Conservation (phyloP, 768 basidiomycete species). For the Trametes punicea region DNA sequence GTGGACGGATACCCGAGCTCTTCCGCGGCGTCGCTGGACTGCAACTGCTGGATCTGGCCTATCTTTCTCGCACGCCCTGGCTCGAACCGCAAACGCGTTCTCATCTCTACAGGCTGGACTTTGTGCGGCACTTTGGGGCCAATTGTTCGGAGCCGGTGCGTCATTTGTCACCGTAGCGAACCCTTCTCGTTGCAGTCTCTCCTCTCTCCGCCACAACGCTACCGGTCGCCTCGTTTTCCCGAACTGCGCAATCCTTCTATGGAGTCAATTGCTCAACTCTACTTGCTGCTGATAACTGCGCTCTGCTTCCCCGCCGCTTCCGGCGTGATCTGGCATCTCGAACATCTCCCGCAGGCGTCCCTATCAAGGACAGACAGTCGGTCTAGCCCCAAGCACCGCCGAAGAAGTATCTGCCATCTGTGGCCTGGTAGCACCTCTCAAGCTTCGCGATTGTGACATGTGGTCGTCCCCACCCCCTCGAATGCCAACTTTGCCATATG, state of each 20-base stretch:
- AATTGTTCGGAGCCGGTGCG: conserved; percentile 1
- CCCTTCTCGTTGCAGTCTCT: not conserved
- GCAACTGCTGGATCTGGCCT: conserved; percentile 9
- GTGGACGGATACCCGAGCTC: conserved; percentile 1
- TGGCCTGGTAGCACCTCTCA: conserved; percentile 5
- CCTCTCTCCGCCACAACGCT: conserved; percentile 6
- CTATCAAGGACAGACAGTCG: conserved; percentile 4
- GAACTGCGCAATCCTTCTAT: not conserved
- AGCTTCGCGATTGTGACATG: conserved; percentile 1
- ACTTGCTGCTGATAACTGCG: not conserved
- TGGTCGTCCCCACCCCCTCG: not conserved
- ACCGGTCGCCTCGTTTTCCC: not conserved
- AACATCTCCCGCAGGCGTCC: not conserved
- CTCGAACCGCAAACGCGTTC: not conserved
- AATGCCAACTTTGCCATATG: conserved; percentile 2
- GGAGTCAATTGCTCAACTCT: not conserved
- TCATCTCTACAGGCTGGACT: not conserved
- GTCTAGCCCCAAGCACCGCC: not conserved
- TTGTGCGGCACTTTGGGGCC: not conserved
- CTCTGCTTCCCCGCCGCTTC: not conserved
- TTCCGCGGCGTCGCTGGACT: conserved; percentile 1
- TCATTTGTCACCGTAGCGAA: conserved; percentile 1
- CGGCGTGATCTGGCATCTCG: not conserved
- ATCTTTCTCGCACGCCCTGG: not conserved
- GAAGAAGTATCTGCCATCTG: conserved; percentile 7